These are phyloP conservation scores for Globisporangium carolinianum DNA, from an alignment of 352 stramenopile species.

Conservation along the genomic window DNA sequence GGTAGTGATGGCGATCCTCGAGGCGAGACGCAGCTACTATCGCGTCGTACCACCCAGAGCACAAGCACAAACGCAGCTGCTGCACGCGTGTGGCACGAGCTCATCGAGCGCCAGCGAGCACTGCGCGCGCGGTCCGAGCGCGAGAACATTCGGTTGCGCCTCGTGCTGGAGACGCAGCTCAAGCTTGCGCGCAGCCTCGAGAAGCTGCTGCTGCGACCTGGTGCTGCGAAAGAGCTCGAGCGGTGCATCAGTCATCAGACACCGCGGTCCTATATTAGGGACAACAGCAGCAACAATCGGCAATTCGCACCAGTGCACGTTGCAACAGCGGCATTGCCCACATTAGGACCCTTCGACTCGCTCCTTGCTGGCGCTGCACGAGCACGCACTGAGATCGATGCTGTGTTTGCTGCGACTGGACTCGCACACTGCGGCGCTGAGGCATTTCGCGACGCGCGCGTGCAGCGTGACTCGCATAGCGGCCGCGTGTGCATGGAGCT, in stretches of 20 bases:
- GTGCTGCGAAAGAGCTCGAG: constrained; percentile 1
- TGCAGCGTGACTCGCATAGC: constrained; percentile 12
- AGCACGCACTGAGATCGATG: constrained; percentile 19
- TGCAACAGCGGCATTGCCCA: neutral
- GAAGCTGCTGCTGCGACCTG: constrained; percentile 30
- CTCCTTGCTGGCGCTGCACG: constrained; percentile 16
- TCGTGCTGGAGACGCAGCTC: constrained; percentile 7
- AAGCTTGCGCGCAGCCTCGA: constrained; percentile 43
- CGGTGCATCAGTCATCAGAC: neutral
- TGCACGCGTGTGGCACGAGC: constrained; percentile 4
- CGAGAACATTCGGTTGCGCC: constrained; percentile 28
- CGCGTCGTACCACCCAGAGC: neutral
- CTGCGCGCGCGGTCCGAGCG: constrained; percentile 16
- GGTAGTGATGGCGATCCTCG: too few relatives aligned
- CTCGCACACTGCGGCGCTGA: constrained; percentile 12
- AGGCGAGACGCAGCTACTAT: too few relatives aligned
- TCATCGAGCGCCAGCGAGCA: neutral
- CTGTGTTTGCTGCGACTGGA: constrained; percentile 16
- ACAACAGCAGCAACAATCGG: too few relatives aligned
- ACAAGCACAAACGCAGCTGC: neutral
- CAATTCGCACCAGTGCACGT: neutral
- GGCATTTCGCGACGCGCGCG: constrained; percentile 18
- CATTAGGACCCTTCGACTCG: constrained; percentile 13
- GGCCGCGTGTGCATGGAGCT: constrained; percentile 24
- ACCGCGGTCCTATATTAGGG: neutral